phyloP scores from a whole-genome alignment of 1,139 yeast species.

The Magnusiomyces paraingens region DNA sequence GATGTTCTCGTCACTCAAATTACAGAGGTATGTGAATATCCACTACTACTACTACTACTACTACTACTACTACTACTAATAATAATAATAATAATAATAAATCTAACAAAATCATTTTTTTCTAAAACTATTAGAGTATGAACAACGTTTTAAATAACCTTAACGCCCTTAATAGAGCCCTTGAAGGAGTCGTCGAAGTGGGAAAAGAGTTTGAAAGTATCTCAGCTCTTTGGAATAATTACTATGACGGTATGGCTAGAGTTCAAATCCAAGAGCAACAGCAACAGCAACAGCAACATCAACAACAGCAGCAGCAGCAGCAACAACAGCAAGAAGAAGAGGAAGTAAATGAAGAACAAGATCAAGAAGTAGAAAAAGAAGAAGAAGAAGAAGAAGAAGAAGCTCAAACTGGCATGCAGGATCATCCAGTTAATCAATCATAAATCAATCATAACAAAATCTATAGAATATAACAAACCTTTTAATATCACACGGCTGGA shows the following conservation, averaged over 20 bases:
- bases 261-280: conserved; percentile 9
- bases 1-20: conserved; percentile 40
- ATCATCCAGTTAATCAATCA: too few species aligned
- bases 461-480: too few species aligned
- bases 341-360: background rate
- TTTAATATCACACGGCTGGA: too few species aligned
- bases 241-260: conserved; percentile 37
- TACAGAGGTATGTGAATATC: conserved; percentile 24
- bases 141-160: conserved; percentile 45
- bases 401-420: too few species aligned
- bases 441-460: too few species aligned
- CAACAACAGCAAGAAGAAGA: conserved; percentile 39
- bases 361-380: background rate
- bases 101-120: background rate
- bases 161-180: conserved; percentile 44
- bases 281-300: conserved; percentile 15
- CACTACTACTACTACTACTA: too few species aligned
- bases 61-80: too few species aligned
- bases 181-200: conserved; percentile 47
- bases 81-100: background rate
- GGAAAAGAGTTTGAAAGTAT: conserved; percentile 51
- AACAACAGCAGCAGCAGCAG: conserved; percentile 34
- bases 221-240: conserved; percentile 44
- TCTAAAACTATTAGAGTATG: conserved; percentile 34
- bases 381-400: background rate